These are phyloP conservation scores for Candida montana DNA, from an alignment of 805 yeast species.

Conservation along the genomic window DNA sequence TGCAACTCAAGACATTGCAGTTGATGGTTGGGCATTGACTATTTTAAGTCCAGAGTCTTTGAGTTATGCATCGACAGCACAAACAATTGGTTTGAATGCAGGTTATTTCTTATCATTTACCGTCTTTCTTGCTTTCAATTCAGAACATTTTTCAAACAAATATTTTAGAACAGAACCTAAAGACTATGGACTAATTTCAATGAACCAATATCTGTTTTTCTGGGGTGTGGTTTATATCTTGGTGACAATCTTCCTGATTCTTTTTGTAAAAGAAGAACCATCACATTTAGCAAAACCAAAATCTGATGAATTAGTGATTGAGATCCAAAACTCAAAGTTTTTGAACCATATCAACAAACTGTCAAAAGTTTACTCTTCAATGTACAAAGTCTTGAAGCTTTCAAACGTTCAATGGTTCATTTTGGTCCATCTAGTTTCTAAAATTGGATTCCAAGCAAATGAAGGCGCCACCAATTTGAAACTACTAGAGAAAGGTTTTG, in stretches of 20 bases:
- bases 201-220: constrained; percentile 69
- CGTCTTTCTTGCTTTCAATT: constrained; percentile 82
- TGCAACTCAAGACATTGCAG: constrained; percentile 98
- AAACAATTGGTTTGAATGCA: constrained; percentile 88
- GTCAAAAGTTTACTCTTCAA: constrained; percentile 50
- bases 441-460: constrained; percentile 91
- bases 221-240: constrained; percentile 71
- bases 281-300: constrained; percentile 30
- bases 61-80: constrained; percentile 95
- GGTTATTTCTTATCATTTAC: constrained; percentile 93
- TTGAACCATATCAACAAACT: constrained; percentile 28
- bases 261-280: constrained; percentile 71
- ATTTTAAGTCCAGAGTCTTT: constrained; percentile 71
- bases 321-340: constrained; percentile 5
- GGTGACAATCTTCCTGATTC: constrained; percentile 56
- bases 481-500: constrained; percentile 82
- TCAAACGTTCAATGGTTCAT: constrained; percentile 72
- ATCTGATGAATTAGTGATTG: constrained; percentile 3
- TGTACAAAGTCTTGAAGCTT: constrained; percentile 63
- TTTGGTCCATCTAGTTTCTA: constrained; percentile 69
- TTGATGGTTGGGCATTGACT: constrained; percentile 98
- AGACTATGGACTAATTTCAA: constrained; percentile 60
- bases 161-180: constrained; percentile 61
- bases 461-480: constrained; percentile 94
- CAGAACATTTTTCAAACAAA: constrained; percentile 88